Evolutionary conservation across 805 yeast species (phyloP).

Genomic region (Aciculoconidium aculeatum): DNA sequence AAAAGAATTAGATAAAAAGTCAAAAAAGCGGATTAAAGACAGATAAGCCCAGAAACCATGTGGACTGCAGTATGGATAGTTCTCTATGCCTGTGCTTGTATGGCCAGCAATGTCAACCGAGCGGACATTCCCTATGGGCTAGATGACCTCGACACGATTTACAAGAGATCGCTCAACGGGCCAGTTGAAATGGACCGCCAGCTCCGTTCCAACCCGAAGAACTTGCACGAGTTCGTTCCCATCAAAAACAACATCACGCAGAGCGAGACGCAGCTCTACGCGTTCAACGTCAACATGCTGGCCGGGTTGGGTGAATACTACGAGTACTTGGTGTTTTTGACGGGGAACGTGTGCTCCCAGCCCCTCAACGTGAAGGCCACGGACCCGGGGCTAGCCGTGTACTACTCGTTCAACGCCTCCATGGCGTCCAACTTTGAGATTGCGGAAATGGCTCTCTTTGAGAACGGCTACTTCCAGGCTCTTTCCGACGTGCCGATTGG

Average conservation of each 20-base stretch:
- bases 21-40: no score
- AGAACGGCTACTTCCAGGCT: constrained; percentile 35
- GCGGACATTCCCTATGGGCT: neutral
- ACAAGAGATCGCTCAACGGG: no score
- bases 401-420: constrained; percentile 32
- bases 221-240: constrained; percentile 33
- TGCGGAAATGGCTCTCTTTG: constrained; percentile 24
- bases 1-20: no score
- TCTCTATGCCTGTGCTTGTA: no score
- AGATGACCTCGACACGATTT: neutral
- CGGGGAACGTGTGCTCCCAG: constrained; percentile 43
- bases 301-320: constrained; percentile 41
- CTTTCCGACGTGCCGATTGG: constrained; percentile 28
- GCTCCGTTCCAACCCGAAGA: no score
- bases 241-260: constrained; percentile 29
- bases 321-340: constrained; percentile 42
- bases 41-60: no score
- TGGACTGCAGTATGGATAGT: no score
- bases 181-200: no score
- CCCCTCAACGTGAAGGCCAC: constrained; percentile 17
- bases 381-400: constrained; percentile 28
- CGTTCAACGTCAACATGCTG: constrained; percentile 40
- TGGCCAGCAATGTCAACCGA: no score
- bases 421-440: constrained; percentile 25
- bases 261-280: constrained; percentile 35